Base-by-base conservation (phyloP, 2,329 filamentous ascomycete species). In the Stromatinia cepivora region DNA sequence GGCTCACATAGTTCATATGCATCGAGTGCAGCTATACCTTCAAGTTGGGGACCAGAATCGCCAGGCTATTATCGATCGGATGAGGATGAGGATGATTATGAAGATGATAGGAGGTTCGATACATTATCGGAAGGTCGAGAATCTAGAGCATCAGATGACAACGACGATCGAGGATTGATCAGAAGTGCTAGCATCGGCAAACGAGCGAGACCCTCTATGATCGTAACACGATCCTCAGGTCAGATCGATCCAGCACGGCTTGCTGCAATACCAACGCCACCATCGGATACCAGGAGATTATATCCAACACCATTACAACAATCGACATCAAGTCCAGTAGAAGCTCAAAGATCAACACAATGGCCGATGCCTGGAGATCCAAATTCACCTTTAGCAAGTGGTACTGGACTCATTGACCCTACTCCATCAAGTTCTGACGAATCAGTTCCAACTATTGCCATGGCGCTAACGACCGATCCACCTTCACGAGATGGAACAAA, bases 1-100 rank as follows among this genome's bases (percentile, higher is more conserved):
- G 81, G 84, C 67, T 87, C 88, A 0, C 85, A 87, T 76, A 83
- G 83, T 39, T 92, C 91, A 0, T 90, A 87, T 75, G 90, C 87
- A 31, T 93, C 91, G 3, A 93, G 90, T 73, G 86, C 88, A 48
- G 90, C 87, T 0, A 91, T 93, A 77, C 90, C 91, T 1, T 86
- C 88, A 28, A 88, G 83, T 73, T 93, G 90, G 86, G 86, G 83
- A 6, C 85, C 83, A 78, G 69, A 71, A 70, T 73, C 70, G 17
- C 66, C 69, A 45, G 80, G 77, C 5, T 78, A 84, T 57, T 80
- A 80, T 10, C 86, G 74, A 39, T 76, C 76, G 52, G 76, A 78
- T 46, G 73, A 77, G 45, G 73, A 75, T 50, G 73, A 76, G 20
- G 70, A 75, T 22, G 72, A 72, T 39, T 67, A 72, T 58, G 70